Evolutionary conservation across 345 rosid species (phyloP).

Genomic region (Gossypium sturtianum): DNA sequence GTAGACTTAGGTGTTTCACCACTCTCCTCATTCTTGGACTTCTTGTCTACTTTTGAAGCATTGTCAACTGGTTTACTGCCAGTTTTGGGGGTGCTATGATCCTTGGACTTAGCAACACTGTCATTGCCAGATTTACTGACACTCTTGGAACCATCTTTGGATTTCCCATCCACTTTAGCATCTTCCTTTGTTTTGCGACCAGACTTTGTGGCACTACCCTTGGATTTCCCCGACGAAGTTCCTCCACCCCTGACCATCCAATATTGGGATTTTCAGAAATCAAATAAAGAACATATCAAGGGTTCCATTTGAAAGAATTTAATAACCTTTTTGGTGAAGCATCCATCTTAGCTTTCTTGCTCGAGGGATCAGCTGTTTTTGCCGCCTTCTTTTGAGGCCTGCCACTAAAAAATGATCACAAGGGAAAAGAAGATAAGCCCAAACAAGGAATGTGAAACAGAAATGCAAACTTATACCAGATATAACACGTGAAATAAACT

Average conservation of each 20-base stretch:
- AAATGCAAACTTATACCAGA: background rate
- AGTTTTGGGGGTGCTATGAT: slow-evolving; percentile 30
- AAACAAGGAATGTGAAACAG: background rate
- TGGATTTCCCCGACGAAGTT: slow-evolving; percentile 57
- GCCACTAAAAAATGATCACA: slow-evolving; percentile 3
- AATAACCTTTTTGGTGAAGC: slow-evolving; percentile 49
- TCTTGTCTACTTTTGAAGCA: slow-evolving; percentile 26
- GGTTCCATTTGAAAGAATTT: background rate
- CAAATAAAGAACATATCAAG: background rate
- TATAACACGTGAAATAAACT: background rate
- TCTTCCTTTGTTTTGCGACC: slow-evolving; percentile 21
- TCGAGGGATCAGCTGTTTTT: slow-evolving; percentile 37
- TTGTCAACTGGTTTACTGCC: slow-evolving; percentile 35
- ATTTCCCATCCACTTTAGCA: slow-evolving; percentile 20
- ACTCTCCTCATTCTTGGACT: slow-evolving; percentile 37
- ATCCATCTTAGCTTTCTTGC: slow-evolving; percentile 43
- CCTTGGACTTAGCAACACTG: slow-evolving; percentile 38
- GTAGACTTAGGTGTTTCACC: slow-evolving; percentile 26
- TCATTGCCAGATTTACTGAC: slow-evolving; percentile 33
- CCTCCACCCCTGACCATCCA: slow-evolving; percentile 47
- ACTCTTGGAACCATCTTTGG: slow-evolving; percentile 22
- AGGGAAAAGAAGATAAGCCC: background rate
- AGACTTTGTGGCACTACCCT: slow-evolving; percentile 21
- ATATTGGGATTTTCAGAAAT: slow-evolving; percentile 12
- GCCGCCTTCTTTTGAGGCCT: slow-evolving; percentile 72